Percentiles rank a stretch among this genome's conserved stretches.
These are phyloP conservation scores for Globisporangium heterothallicum DNA, from an alignment of 352 stramenopile species.

Conservation along the genomic window DNA sequence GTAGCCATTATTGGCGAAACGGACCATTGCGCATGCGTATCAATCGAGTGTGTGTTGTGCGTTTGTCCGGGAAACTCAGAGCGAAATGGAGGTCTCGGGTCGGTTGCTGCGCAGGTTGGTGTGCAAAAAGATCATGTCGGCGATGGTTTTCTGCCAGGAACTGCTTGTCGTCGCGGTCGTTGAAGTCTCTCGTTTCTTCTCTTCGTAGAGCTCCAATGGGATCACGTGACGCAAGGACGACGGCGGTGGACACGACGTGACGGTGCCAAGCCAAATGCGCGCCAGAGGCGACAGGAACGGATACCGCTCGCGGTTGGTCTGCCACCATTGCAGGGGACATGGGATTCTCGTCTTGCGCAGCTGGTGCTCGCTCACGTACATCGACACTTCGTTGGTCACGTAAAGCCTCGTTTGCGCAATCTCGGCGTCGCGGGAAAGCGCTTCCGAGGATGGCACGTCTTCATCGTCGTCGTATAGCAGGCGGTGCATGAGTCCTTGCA, in stretches of 20 bases:
- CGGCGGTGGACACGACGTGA: slow-evolving; percentile 7
- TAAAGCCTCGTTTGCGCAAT: slow-evolving; percentile 31
- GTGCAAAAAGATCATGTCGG: slow-evolving; percentile 22
- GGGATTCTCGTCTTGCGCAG: slow-evolving; percentile 32
- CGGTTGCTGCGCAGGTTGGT: slow-evolving; percentile 4
- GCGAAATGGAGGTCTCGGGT: slow-evolving; percentile 10
- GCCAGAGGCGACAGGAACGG: slow-evolving; percentile 34
- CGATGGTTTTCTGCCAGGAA: slow-evolving; percentile 2
- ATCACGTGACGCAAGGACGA: background rate
- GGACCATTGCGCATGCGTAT: no score
- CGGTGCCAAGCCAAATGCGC: slow-evolving; percentile 31
- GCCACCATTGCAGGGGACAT: slow-evolving; percentile 45
- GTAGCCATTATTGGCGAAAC: no score
- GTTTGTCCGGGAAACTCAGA: no score
- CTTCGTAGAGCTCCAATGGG: slow-evolving; percentile 7
- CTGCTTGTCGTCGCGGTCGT: background rate
- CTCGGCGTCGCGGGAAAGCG: slow-evolving; percentile 28
- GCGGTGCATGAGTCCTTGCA: slow-evolving; percentile 43
- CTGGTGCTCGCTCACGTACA: slow-evolving; percentile 41
- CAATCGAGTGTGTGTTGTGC: no score
- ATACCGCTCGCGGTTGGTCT: slow-evolving; percentile 31
- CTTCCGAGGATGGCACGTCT: slow-evolving; percentile 22
- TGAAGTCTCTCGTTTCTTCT: slow-evolving; percentile 2
- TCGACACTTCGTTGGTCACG: slow-evolving; percentile 29
- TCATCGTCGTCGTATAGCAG: slow-evolving; percentile 50